Evolutionary conservation across 208 protist genomes (phyloP).

Genomic region (Crithidia bombi): DNA sequence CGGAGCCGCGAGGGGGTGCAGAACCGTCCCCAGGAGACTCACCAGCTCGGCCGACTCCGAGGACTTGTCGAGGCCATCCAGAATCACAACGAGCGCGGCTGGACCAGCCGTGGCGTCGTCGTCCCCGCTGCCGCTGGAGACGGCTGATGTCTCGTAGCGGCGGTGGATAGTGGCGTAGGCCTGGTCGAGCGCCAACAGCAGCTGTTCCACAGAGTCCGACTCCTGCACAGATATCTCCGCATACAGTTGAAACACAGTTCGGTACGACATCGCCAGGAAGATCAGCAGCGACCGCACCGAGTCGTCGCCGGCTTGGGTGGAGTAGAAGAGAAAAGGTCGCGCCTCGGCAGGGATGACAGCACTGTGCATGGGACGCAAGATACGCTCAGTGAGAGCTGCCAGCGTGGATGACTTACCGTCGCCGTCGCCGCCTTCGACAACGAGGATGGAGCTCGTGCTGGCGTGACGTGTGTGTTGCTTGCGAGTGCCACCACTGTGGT

Average conservation of each 20-base stretch:
- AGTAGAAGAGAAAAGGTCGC: constrained; percentile 60
- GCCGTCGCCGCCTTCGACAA: constrained; percentile 68
- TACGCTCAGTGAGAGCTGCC: constrained; percentile 48
- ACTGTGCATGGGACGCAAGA: constrained; percentile 32
- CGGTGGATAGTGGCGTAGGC: constrained; percentile 53
- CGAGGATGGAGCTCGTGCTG: constrained; percentile 44
- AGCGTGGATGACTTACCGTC: constrained; percentile 76
- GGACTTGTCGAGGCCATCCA: constrained; percentile 76
- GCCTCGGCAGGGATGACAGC: background rate
- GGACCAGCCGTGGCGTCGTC: background rate
- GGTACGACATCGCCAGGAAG: constrained; percentile 56
- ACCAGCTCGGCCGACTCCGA: constrained; percentile 55
- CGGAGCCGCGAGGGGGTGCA: constrained; percentile 40
- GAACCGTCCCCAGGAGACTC: constrained; percentile 50
- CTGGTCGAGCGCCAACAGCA: constrained; percentile 61
- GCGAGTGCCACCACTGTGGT: background rate
- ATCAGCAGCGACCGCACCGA: constrained; percentile 56
- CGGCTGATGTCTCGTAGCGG: constrained; percentile 19
- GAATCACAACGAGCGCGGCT: constrained; percentile 48
- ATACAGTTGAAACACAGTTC: constrained; percentile 42
- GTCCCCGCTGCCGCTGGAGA: background rate
- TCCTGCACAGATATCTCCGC: constrained; percentile 58
- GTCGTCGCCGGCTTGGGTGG: constrained; percentile 64
- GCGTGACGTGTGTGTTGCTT: background rate
- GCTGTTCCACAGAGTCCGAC: constrained; percentile 44